Conservation (phyloP, 208 protist genomes). For the Blechomonas ayalai region DNA sequence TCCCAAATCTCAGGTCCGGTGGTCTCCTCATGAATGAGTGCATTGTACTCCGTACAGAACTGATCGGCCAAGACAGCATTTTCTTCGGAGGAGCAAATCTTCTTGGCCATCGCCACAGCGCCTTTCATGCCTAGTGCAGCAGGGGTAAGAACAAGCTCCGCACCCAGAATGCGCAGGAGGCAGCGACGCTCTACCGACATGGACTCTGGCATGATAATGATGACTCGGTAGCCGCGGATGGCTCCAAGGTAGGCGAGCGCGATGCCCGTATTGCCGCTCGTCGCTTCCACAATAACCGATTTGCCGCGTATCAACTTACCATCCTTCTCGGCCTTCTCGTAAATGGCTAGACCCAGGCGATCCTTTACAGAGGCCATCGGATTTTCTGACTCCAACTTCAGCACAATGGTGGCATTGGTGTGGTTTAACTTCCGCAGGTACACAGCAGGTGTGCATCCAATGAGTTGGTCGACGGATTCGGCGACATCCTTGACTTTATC, state of each 20-base stretch:
- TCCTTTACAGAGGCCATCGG: constrained; percentile 86
- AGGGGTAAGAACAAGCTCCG: constrained; percentile 85
- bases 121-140: constrained; percentile 86
- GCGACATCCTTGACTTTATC: constrained; percentile 55
- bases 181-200: constrained; percentile 86
- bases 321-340: constrained; percentile 76
- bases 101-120: constrained; percentile 68
- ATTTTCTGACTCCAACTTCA: constrained; percentile 86
- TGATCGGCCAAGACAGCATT: constrained; percentile 75
- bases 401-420: constrained; percentile 65
- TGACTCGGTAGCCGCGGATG: constrained; percentile 77
- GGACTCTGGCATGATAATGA: constrained; percentile 88
- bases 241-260: constrained; percentile 76
- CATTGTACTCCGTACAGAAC: constrained; percentile 86
- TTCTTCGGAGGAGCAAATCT: constrained; percentile 65
- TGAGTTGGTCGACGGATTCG: constrained; percentile 62
- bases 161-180: constrained; percentile 79
- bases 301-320: constrained; percentile 73
- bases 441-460: constrained; percentile 88
- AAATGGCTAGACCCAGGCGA: constrained; percentile 71
- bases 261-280: constrained; percentile 89
- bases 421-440: constrained; percentile 79
- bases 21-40: constrained; percentile 82
- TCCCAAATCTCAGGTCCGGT: constrained; percentile 88
- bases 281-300: constrained; percentile 83